phyloP scores from a whole-genome alignment of 345 rosid species.

The Brassica rapa region DNA sequence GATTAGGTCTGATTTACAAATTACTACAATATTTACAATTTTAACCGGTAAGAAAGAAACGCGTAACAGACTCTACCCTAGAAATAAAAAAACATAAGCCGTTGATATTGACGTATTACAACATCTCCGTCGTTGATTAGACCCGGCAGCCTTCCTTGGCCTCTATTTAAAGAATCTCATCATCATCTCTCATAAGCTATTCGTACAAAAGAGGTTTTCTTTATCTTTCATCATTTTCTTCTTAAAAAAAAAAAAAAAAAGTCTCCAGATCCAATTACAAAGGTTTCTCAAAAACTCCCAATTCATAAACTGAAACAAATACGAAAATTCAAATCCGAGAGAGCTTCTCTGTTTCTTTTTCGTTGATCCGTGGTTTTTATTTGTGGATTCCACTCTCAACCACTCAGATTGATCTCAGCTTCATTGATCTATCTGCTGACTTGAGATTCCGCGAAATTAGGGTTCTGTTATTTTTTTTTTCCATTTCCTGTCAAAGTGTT shows the following conservation, averaged over 20 bases:
- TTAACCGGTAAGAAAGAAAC: conserved; percentile 18
- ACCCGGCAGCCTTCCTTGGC: not conserved
- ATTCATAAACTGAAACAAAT: conserved; percentile 21
- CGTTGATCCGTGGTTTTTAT: conserved; percentile 21
- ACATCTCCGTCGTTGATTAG: conserved; percentile 24
- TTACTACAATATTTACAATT: not conserved
- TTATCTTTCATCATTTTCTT: not conserved
- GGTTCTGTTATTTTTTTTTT: not conserved
- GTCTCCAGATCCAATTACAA: conserved; percentile 35
- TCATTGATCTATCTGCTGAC: not conserved
- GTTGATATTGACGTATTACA: conserved; percentile 2
- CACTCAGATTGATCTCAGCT: conserved; percentile 23
- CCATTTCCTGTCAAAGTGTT: not conserved
- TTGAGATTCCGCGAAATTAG: conserved; percentile 26
- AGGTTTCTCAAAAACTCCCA: conserved; percentile 10
- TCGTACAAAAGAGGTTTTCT: conserved; percentile 20
- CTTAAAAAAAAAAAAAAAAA: not conserved
- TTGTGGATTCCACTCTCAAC: not conserved
- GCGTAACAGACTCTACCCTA: conserved; percentile 27
- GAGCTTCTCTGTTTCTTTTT: not conserved
- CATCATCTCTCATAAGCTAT: conserved; percentile 28
- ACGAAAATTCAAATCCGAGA: not conserved
- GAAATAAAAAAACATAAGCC: not conserved
- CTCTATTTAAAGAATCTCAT: conserved; percentile 35
- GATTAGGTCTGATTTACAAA: conserved; percentile 1